These are phyloP conservation scores for Ceratobasidium sp. DNA, from an alignment of 1,284 basidiomycete species.

Conservation along the genomic window DNA sequence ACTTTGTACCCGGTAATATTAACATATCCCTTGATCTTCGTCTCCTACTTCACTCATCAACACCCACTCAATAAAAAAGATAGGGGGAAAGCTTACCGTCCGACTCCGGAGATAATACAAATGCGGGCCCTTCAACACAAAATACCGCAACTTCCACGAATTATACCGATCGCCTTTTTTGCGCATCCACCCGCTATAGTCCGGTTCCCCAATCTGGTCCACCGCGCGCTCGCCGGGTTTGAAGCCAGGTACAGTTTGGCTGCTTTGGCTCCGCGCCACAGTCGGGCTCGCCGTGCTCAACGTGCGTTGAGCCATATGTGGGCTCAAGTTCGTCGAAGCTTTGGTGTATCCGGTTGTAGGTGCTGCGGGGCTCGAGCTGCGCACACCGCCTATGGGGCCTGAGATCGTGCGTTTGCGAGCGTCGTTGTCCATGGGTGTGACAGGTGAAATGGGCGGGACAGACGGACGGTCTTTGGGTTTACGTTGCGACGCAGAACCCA, in stretches of 20 bases:
- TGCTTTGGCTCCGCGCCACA: neutral
- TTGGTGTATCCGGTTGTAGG: neutral
- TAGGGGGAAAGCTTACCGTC: slow-evolving; percentile 62
- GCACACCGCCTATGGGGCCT: slow-evolving; percentile 24
- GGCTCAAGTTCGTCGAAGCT: neutral
- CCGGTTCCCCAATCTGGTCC: slow-evolving; percentile 88
- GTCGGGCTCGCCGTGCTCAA: slow-evolving; percentile 1
- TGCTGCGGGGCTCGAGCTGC: slow-evolving; percentile 30
- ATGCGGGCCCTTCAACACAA: slow-evolving; percentile 93
- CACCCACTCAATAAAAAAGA: slow-evolving; percentile 43
- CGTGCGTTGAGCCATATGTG: neutral
- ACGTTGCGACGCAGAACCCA: slow-evolving; percentile 14
- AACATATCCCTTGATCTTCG: slow-evolving; percentile 94
- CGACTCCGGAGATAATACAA: slow-evolving; percentile 86
- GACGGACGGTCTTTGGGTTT: slow-evolving; percentile 1
- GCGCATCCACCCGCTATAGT: slow-evolving; percentile 92
- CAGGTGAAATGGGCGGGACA: slow-evolving; percentile 45
- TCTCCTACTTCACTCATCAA: slow-evolving; percentile 66
- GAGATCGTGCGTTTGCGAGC: slow-evolving; percentile 52
- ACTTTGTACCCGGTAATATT: slow-evolving; percentile 94
- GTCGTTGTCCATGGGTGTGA: slow-evolving; percentile 9
- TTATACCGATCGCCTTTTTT: slow-evolving; percentile 96
- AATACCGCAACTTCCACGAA: slow-evolving; percentile 92
- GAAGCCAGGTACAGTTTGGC: slow-evolving; percentile 43
- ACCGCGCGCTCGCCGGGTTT: slow-evolving; percentile 77